A percentile compares a stretch with the other conserved stretches of the same genome.
Conservation (phyloP, 2,329 filamentous ascomycete genomes). For the Cryphonectria naterciae region DNA sequence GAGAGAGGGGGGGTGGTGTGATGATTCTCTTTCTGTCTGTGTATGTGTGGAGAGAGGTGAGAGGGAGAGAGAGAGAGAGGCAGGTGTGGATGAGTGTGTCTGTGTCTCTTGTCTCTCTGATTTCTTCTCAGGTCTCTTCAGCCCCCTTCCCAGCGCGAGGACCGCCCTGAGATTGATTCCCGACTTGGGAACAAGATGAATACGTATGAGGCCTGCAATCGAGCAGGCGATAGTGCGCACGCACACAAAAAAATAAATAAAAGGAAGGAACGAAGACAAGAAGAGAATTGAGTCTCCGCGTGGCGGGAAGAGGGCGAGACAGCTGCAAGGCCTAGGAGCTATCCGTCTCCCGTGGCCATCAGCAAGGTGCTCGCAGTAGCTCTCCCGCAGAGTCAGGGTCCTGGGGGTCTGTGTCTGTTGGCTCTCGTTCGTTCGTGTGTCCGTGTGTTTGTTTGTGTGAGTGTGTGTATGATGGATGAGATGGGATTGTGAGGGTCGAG, state of each 20-base stretch:
- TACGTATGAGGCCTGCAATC: constrained; percentile 10
- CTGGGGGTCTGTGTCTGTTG: neutral
- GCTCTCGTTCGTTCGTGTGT: neutral
- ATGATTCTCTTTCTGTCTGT: neutral
- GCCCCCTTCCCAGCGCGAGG: constrained; percentile 25
- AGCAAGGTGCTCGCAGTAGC: constrained; percentile 26
- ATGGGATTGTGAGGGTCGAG: constrained; percentile 17
- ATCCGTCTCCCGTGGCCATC: constrained; percentile 30
- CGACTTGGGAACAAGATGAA: constrained; percentile 16
- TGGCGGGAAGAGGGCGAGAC: constrained; percentile 25
- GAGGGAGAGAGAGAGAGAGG: too few species aligned
- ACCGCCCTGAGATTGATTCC: constrained; percentile 18
- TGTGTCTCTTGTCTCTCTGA: neutral
- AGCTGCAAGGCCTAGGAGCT: constrained; percentile 29
- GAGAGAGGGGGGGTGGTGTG: neutral
- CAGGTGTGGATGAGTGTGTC: neutral
- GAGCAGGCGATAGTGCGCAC: constrained; percentile 17
- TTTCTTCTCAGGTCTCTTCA: constrained; percentile 18
- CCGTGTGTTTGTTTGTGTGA: neutral
- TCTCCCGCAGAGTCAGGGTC: constrained; percentile 13
- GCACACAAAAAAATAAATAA: neutral
- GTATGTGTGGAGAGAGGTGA: neutral
- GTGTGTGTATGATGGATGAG: constrained; percentile 5
- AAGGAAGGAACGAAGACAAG: constrained; percentile 16
- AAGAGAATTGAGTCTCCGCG: constrained; percentile 16